phyloP scores from a whole-genome alignment of 345 rosid species.

The Gossypium ekmanianum region DNA sequence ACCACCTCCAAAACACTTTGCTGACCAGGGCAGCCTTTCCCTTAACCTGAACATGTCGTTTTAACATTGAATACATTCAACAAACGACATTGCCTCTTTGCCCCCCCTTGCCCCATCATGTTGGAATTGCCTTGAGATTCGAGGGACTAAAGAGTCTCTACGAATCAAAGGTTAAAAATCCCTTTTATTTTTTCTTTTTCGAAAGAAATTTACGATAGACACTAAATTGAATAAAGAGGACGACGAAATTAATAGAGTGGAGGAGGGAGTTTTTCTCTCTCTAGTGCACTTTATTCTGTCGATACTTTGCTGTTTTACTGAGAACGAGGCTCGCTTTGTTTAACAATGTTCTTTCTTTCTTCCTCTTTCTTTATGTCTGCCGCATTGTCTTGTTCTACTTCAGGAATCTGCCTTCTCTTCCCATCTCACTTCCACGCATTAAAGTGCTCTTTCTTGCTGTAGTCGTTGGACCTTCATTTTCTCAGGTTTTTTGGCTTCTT shows the following conservation, averaged over 20 bases:
- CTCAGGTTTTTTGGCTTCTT: slow-evolving; percentile 27
- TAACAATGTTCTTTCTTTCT: not conserved
- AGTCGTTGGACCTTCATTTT: slow-evolving; percentile 22
- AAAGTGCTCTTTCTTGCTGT: slow-evolving; percentile 34
- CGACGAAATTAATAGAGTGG: no score
- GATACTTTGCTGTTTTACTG: slow-evolving; percentile 59
- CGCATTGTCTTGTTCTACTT: slow-evolving; percentile 75
- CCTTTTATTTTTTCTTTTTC: not conserved
- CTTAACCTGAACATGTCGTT: slow-evolving; percentile 25
- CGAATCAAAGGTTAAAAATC: not conserved
- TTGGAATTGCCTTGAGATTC: slow-evolving; percentile 29
- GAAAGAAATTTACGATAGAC: no score
- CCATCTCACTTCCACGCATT: slow-evolving; percentile 65
- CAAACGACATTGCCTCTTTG: slow-evolving; percentile 31
- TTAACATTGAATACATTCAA: not conserved
- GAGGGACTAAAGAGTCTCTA: not conserved
- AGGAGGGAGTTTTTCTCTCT: not conserved
- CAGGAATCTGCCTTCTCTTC: slow-evolving; percentile 63
- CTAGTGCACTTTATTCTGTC: slow-evolving; percentile 73
- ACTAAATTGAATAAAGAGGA: no score
- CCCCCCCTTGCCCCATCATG: slow-evolving; percentile 8
- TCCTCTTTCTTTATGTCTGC: slow-evolving; percentile 35
- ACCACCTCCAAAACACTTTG: slow-evolving; percentile 11
- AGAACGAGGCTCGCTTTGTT: slow-evolving; percentile 55
- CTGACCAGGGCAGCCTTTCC: slow-evolving; percentile 33